phyloP scores from a whole-genome alignment of 73 alveolate genomes.

The Stentor coeruleus region DNA sequence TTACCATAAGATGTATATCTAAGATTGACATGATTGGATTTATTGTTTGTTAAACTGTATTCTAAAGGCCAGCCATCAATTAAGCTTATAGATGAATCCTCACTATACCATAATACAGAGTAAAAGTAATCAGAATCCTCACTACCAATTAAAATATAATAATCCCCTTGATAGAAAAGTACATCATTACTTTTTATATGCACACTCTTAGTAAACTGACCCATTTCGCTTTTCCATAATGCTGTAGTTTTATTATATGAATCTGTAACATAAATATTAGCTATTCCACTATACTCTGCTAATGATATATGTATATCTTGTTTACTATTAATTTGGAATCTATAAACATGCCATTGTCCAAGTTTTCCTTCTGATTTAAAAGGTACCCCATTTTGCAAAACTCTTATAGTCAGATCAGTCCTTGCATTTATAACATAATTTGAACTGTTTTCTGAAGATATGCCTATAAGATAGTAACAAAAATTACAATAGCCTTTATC shows the following conservation, averaged over 20 bases:
- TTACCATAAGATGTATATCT: no score
- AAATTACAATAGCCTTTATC: not conserved
- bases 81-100: not conserved
- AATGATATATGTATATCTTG: not conserved
- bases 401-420: not conserved
- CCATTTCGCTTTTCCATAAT: no score
- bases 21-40: not conserved
- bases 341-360: not conserved
- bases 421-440: not conserved
- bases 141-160: not conserved
- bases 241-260: no score
- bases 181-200: no score
- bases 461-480: not conserved
- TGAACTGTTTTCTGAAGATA: not conserved
- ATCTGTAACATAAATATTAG: not conserved
- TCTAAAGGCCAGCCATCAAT: not conserved
- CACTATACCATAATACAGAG: not conserved
- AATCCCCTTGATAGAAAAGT: not conserved
- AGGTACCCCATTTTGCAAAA: conserved; percentile 24
- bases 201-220: no score
- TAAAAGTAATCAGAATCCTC: no score
- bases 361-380: not conserved
- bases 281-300: not conserved
- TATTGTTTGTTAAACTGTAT: not conserved
- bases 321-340: not conserved